phyloP scores from a whole-genome alignment of 2,329 filamentous ascomycete species.

The Fusarium gaditjirri region DNA sequence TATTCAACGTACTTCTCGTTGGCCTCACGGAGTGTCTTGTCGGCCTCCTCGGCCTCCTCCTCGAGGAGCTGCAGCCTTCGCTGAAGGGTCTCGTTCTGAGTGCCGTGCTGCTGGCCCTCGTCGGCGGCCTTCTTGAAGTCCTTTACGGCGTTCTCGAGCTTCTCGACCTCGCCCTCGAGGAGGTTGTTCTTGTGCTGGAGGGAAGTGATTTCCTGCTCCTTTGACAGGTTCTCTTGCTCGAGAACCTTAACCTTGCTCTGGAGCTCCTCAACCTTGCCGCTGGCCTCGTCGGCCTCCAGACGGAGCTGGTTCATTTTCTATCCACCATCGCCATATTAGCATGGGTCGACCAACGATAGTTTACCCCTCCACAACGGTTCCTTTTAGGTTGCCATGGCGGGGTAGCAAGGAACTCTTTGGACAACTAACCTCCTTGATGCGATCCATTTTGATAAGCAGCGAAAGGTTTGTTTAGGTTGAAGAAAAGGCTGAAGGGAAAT shows the following conservation, averaged over 20 bases:
- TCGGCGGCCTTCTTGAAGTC: slow-evolving; percentile 88
- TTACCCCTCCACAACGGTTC: slow-evolving; percentile 47
- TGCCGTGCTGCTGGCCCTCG: slow-evolving; percentile 83
- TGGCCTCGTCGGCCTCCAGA: slow-evolving; percentile 88
- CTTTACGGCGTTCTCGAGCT: slow-evolving; percentile 85
- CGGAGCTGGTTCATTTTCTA: slow-evolving; percentile 97
- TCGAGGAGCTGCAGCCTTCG: slow-evolving; percentile 95
- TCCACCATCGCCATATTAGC: slow-evolving; percentile 40
- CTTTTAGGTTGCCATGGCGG: slow-evolving; percentile 45
- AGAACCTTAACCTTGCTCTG: slow-evolving; percentile 86
- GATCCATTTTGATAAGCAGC: slow-evolving; percentile 72
- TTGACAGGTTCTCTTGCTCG: slow-evolving; percentile 93
- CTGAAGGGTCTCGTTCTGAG: slow-evolving; percentile 91
- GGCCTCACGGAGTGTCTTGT: slow-evolving; percentile 94
- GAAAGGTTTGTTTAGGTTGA: slow-evolving; percentile 12
- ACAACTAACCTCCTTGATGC: slow-evolving; percentile 84
- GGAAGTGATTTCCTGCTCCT: slow-evolving; percentile 98
- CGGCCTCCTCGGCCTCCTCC: slow-evolving; percentile 96
- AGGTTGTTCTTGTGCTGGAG: slow-evolving; percentile 94
- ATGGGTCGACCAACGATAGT: slow-evolving; percentile 33
- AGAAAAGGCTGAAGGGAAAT: slow-evolving; percentile 31
- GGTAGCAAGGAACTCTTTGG: slow-evolving; percentile 39
- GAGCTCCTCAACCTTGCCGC: slow-evolving; percentile 85
- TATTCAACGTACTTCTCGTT: slow-evolving; percentile 89
- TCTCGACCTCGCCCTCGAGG: slow-evolving; percentile 91